These are phyloP conservation scores for Verticillium nonalfalfae DNA, from an alignment of 2,329 filamentous ascomycete genomes.

Conservation along the genomic window DNA sequence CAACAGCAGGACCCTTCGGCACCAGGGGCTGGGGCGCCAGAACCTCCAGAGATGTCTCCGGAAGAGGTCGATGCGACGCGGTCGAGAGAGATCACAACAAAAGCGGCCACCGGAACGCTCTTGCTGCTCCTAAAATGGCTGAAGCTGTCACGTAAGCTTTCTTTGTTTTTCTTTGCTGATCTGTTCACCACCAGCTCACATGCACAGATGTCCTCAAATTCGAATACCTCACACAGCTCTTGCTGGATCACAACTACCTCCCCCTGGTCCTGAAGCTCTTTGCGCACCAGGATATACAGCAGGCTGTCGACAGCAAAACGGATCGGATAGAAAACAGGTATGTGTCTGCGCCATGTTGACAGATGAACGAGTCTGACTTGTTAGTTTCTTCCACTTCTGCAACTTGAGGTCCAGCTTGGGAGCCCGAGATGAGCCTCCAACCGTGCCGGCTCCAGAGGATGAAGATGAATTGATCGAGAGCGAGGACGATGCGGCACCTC, in stretches of 20 bases:
- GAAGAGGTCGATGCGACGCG: constrained; percentile 81
- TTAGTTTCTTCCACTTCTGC: constrained; percentile 87
- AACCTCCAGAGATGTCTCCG: constrained; percentile 43
- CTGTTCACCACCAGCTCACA: constrained; percentile 10
- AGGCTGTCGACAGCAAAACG: constrained; percentile 77
- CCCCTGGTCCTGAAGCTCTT: constrained; percentile 90
- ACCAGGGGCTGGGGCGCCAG: constrained; percentile 17
- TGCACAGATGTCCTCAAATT: constrained; percentile 80
- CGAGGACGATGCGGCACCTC: constrained; percentile 75
- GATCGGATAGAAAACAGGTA: constrained; percentile 79
- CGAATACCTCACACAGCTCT: constrained; percentile 87
- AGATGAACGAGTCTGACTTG: background rate
- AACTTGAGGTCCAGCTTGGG: constrained; percentile 55
- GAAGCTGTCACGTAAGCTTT: constrained; percentile 76
- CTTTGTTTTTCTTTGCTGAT: background rate
- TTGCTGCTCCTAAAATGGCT: constrained; percentile 94
- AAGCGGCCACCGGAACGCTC: constrained; percentile 85
- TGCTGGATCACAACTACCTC: constrained; percentile 92
- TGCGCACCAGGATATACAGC: constrained; percentile 89
- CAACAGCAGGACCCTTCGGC: constrained; percentile 15
- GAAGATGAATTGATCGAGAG: constrained; percentile 41
- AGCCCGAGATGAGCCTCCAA: constrained; percentile 18
- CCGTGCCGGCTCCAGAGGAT: constrained; percentile 19
- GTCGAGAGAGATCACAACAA: constrained; percentile 79
- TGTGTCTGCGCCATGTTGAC: constrained; percentile 18